These are phyloP conservation scores for Fusarium sp. DNA, from an alignment of 2,329 filamentous ascomycete species.

Conservation along the genomic window DNA sequence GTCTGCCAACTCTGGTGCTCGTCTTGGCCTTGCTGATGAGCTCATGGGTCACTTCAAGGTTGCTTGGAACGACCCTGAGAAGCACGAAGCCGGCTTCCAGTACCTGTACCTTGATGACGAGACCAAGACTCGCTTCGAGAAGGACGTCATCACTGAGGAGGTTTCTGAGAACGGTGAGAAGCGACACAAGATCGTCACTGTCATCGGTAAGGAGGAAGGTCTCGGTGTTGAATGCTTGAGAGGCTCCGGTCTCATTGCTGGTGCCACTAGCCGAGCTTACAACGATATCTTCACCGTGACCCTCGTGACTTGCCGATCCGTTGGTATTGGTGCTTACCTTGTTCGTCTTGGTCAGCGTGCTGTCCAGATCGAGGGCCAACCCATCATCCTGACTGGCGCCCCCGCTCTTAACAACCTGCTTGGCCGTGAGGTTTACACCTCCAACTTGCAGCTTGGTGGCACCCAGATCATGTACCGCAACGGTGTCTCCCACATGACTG, in stretches of 20 bases:
- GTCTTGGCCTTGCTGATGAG: constrained; percentile 95
- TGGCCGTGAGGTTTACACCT: constrained; percentile 97
- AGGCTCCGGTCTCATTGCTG: constrained; percentile 97
- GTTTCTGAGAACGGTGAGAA: constrained; percentile 88
- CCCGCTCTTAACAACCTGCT: constrained; percentile 98
- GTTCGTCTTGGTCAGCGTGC: constrained; percentile 98
- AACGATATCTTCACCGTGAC: constrained; percentile 99
- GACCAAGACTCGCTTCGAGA: constrained; percentile 86
- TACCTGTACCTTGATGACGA: constrained; percentile 94
- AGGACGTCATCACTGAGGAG: constrained; percentile 80
- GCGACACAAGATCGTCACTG: constrained; percentile 91
- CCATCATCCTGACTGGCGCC: constrained; percentile 97
- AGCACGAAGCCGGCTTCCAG: constrained; percentile 91
- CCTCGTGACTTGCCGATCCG: constrained; percentile 95
- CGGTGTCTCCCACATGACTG: constrained; percentile 99
- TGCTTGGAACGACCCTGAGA: constrained; percentile 88
- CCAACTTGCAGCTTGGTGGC: constrained; percentile 97
- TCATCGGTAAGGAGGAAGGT: constrained; percentile 93
- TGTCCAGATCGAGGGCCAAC: constrained; percentile 98
- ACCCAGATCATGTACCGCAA: constrained; percentile 99
- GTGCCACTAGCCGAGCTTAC: constrained; percentile 95
- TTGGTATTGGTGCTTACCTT: constrained; percentile 99
- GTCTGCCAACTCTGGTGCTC: constrained; percentile 98
- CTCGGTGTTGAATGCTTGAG: constrained; percentile 97
- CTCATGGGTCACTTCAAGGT: constrained; percentile 97